Percentiles rank a stretch among this genome's conserved stretches.
Evolutionary conservation across 495 filamentous ascomycete genomes (phyloP).

Genomic region (Aspergillus egyptiacus): DNA sequence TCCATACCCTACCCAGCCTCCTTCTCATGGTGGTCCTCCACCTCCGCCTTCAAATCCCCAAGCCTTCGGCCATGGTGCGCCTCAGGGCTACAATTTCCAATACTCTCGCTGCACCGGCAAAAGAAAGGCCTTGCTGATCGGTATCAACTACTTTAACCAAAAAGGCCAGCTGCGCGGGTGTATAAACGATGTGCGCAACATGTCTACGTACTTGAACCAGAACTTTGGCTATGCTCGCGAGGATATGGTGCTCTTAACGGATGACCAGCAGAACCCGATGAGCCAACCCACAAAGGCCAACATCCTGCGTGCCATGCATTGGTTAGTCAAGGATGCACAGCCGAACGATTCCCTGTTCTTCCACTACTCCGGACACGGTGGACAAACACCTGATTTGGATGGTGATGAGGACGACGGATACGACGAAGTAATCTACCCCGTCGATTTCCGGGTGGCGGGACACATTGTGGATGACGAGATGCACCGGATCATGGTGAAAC

Average conservation of each 20-base stretch:
- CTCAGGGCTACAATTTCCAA: constrained; percentile 73
- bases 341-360: constrained; percentile 97
- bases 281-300: constrained; percentile 95
- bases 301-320: constrained; percentile 95
- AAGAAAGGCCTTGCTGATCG: constrained; percentile 88
- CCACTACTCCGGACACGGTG: constrained; percentile 96
- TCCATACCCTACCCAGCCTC: constrained; percentile 28
- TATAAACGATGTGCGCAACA: constrained; percentile 98
- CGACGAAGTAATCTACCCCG: constrained; percentile 96
- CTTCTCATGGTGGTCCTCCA: constrained; percentile 28
- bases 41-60: constrained; percentile 40
- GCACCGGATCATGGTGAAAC: constrained; percentile 92
- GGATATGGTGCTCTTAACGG: constrained; percentile 96
- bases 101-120: constrained; percentile 90
- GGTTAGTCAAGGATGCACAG: constrained; percentile 90
- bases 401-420: constrained; percentile 94
- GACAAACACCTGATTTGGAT: constrained; percentile 92
- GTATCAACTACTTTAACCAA: constrained; percentile 97
- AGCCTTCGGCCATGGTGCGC: constrained; percentile 72
- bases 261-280: constrained; percentile 96
- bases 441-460: constrained; percentile 83
- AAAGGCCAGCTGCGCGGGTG: constrained; percentile 87
- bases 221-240: constrained; percentile 91
- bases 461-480: constrained; percentile 99
- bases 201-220: constrained; percentile 87